phyloP scores from a whole-genome alignment of 2,329 filamentous ascomycete genomes.

The Beauveria varroae region DNA sequence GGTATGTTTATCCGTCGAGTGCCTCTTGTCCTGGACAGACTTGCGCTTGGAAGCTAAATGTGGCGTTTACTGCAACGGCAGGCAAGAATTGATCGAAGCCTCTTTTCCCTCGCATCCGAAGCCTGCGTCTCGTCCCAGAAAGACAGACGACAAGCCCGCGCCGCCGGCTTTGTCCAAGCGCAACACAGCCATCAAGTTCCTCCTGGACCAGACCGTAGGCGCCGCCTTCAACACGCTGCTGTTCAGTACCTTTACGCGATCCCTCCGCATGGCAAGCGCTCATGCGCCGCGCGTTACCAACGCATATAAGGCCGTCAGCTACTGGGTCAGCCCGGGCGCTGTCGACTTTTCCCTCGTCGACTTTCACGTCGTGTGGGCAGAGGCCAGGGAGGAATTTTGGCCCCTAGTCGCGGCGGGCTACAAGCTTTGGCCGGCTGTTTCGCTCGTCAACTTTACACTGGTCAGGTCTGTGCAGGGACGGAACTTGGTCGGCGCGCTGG shows the following conservation, averaged over 20 bases:
- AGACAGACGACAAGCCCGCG: slow-evolving; percentile 32
- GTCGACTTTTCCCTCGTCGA: slow-evolving; percentile 40
- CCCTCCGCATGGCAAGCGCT: slow-evolving; percentile 44
- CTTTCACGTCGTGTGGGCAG: slow-evolving; percentile 35
- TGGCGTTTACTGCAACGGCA: slow-evolving; percentile 19
- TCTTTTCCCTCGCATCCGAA: slow-evolving; percentile 59
- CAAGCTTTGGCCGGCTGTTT: slow-evolving; percentile 62
- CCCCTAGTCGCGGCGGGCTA: slow-evolving; percentile 61
- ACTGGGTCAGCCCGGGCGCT: slow-evolving; percentile 30
- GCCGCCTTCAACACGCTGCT: slow-evolving; percentile 57
- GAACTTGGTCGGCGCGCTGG: slow-evolving; percentile 62
- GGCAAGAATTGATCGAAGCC: slow-evolving; percentile 70
- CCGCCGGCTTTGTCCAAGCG: slow-evolving; percentile 43
- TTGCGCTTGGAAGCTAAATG: background rate
- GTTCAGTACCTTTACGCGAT: slow-evolving; percentile 53
- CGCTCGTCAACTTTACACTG: slow-evolving; percentile 59
- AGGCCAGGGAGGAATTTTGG: slow-evolving; percentile 50
- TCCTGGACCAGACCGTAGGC: slow-evolving; percentile 62
- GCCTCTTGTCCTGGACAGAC: background rate
- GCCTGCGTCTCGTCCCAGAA: slow-evolving; percentile 27
- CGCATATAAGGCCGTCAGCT: slow-evolving; percentile 26
- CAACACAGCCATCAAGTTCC: slow-evolving; percentile 61
- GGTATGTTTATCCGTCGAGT: slow-evolving; percentile 39
- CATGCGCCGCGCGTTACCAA: slow-evolving; percentile 30
- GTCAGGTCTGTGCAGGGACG: slow-evolving; percentile 64